These are phyloP conservation scores for Pseudocercospora musae DNA, from an alignment of 2,329 filamentous ascomycete species.

Conservation along the genomic window DNA sequence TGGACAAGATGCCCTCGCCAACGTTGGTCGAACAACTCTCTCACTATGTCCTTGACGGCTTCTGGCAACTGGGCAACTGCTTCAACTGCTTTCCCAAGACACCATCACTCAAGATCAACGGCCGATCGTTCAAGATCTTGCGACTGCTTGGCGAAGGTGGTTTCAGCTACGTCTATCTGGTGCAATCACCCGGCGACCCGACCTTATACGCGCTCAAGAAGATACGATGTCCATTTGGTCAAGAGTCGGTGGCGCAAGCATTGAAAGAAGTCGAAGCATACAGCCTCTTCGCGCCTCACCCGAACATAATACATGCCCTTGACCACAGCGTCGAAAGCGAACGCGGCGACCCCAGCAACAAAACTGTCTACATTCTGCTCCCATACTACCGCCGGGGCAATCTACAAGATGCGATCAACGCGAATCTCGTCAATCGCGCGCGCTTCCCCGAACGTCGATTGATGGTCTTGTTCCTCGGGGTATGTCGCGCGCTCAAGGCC, in stretches of 20 bases:
- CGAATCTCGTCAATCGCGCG: slow-evolving; percentile 93
- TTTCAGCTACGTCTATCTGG: slow-evolving; percentile 98
- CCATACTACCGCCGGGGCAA: slow-evolving; percentile 96
- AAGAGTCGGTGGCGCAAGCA: slow-evolving; percentile 90
- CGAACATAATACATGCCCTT: slow-evolving; percentile 81
- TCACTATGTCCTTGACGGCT: slow-evolving; percentile 73
- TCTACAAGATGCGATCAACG: slow-evolving; percentile 96
- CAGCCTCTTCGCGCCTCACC: slow-evolving; percentile 76
- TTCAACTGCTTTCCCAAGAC: slow-evolving; percentile 94
- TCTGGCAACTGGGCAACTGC: slow-evolving; percentile 92
- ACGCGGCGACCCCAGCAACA: slow-evolving; percentile 61
- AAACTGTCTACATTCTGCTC: slow-evolving; percentile 94
- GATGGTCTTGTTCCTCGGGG: slow-evolving; percentile 87
- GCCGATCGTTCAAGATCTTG: slow-evolving; percentile 90
- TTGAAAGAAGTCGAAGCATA: slow-evolving; percentile 98
- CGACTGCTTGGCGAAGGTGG: slow-evolving; percentile 94
- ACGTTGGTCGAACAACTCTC: slow-evolving; percentile 34
- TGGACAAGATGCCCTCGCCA: slow-evolving; percentile 26
- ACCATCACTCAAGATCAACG: slow-evolving; percentile 92
- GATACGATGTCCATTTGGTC: slow-evolving; percentile 95
- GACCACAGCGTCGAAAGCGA: slow-evolving; percentile 81
- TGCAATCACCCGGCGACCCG: slow-evolving; percentile 81
- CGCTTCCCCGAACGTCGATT: slow-evolving; percentile 82
- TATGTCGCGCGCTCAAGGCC: slow-evolving; percentile 79
- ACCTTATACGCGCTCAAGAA: slow-evolving; percentile 95